Conservation (phyloP, 768 basidiomycete genomes). For the Termitomyces sp. region DNA sequence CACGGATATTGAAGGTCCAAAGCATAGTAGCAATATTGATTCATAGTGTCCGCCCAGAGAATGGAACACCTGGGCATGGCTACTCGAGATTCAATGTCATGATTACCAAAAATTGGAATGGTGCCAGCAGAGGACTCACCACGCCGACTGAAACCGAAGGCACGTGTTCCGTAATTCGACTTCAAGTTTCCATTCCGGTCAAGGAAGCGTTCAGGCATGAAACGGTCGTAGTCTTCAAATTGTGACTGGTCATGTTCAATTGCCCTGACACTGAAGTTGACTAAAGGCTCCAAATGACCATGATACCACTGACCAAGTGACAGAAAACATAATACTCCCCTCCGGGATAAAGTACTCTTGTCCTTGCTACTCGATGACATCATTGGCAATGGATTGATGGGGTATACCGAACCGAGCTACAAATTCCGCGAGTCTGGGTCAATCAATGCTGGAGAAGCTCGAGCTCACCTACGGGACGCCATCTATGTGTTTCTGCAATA, state of each 20-base stretch:
- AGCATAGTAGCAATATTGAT: neutral
- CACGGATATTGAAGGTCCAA: neutral
- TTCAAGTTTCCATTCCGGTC: neutral
- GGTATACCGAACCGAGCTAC: neutral
- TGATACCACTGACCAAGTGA: neutral
- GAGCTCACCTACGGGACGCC: neutral
- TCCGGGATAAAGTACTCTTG: neutral
- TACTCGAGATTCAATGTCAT: neutral
- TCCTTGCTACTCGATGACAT: neutral
- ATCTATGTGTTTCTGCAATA: neutral
- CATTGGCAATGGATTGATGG: neutral
- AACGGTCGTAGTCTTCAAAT: neutral
- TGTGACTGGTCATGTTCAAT: neutral
- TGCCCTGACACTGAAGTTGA: neutral
- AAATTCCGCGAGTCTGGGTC: neutral
- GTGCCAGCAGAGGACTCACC: neutral
- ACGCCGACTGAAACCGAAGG: neutral
- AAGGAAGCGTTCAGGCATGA: neutral
- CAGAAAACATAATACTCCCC: neutral
- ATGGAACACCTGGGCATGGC: neutral
- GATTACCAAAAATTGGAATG: neutral
- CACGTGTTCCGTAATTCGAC: neutral
- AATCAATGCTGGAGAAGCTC: neutral
- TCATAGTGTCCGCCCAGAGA: neutral
- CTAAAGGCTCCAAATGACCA: neutral